Evolutionary conservation across 2,329 filamentous ascomycete genomes (phyloP).

Genomic region (Botrytis galanthina): DNA sequence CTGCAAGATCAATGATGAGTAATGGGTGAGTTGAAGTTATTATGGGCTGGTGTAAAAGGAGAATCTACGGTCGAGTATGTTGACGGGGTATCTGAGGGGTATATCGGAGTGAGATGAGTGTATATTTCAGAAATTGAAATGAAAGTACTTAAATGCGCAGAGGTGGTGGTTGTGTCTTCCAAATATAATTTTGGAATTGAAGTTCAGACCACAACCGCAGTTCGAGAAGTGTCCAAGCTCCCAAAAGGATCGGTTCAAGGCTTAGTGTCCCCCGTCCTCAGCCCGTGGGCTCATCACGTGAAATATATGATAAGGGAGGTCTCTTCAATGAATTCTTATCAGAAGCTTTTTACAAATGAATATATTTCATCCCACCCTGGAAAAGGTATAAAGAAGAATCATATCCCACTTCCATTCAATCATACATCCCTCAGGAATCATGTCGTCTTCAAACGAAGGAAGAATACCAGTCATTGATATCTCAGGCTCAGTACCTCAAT

Average conservation of each 20-base stretch:
- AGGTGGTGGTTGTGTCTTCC: not conserved
- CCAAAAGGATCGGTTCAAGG: not conserved
- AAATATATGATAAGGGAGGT: not conserved
- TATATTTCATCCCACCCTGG: conserved; percentile 3
- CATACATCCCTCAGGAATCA: not conserved
- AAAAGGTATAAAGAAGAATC: not conserved
- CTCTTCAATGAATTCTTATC: not conserved
- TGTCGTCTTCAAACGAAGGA: conserved; percentile 14
- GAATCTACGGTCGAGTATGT: not conserved
- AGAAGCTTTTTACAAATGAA: not conserved
- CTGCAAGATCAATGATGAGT: not conserved
- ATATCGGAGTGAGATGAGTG: not conserved
- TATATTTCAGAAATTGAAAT: conserved; percentile 1
- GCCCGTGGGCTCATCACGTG: not conserved
- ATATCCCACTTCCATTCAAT: not conserved
- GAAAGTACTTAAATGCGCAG: not conserved
- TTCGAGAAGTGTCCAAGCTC: conserved; percentile 5
- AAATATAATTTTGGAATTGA: not conserved
- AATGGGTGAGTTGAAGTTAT: not conserved
- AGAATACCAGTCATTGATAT: conserved; percentile 82
- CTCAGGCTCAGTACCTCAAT: conserved; percentile 54
- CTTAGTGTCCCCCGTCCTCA: not conserved
- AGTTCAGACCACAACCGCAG: conserved; percentile 10
- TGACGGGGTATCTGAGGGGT: not conserved
- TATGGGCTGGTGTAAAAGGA: not conserved